Evolutionary conservation across 306 rosid genomes (phyloP), one percentile per base, ranked within the genome.

Genomic region (Luffa acutangula): DNA sequence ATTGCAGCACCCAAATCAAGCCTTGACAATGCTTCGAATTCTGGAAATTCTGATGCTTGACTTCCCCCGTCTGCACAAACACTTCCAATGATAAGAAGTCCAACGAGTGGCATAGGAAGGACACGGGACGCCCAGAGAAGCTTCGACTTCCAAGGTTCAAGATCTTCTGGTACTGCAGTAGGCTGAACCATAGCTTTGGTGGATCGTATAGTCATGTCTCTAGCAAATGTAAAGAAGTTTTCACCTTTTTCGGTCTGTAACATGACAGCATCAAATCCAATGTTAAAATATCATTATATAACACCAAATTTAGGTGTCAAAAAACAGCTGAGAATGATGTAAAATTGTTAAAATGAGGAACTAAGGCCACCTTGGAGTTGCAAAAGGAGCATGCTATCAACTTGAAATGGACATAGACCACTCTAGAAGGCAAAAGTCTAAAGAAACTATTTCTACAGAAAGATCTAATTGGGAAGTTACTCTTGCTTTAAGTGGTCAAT

Each of bases 91-190:
- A 95, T 86, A 63, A 95, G 84, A 64, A 92, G 93, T 79, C 98
- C 98, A 53, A 95, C 90, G 12, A 95, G 96, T 17, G 98, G 98
- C 98, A 95, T 95, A 31, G 97, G 98, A 84, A 95, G 97, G 66
- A 91, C 92, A 48, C 94, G 95, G 13, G 98, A 90, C 18, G 97
- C 98, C 97, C 97, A 91, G 69, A 89, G 83, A 86, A 95, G 97
- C 85, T 93, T 95, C 45, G 97, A 90, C 84, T 94, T 90, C 93
- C 84, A 88, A 20, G 97, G 92, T 72, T 81, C 97, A 87, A 93
- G 97, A 87, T 90, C 97, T 82, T 90, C 96, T 2, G 89, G 86
- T 76, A 85, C 72, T 45, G 91, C 79, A 82, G 85, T 76, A 64
- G 89, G 80, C 78, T 89, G 89, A 84, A 93, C 77, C 75, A 93